These are phyloP conservation scores for Pichia sp. DNA, from an alignment of 1,139 yeast species.

Conservation along the genomic window DNA sequence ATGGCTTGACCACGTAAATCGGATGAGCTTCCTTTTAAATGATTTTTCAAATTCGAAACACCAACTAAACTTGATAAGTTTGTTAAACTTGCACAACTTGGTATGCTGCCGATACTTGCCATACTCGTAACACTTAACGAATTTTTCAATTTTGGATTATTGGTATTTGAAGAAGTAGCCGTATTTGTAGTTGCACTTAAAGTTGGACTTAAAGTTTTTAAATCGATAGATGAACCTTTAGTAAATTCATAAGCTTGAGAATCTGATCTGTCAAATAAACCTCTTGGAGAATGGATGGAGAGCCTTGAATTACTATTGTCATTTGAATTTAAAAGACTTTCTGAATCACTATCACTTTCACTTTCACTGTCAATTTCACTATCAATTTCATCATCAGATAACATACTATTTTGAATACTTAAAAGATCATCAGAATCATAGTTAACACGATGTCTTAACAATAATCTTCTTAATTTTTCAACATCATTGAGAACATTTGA, in stretches of 20 bases:
- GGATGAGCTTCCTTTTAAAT: conserved; percentile 15
- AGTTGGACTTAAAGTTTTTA: conserved; percentile 5
- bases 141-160: neutral
- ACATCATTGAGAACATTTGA: conserved; percentile 17
- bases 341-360: conserved; percentile 26
- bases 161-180: neutral
- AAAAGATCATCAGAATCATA: conserved; percentile 52
- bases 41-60: conserved; percentile 7
- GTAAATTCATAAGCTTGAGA: conserved; percentile 28
- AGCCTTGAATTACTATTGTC: conserved; percentile 25
- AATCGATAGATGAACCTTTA: conserved; percentile 7
- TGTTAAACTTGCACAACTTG: conserved; percentile 4
- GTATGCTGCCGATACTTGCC: conserved; percentile 5
- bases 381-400: neutral
- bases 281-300: conserved; percentile 7
- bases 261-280: conserved; percentile 22
- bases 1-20: conserved; percentile 13
- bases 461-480: conserved; percentile 14
- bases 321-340: conserved; percentile 12
- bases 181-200: neutral
- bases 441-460: conserved; percentile 17
- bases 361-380: conserved; percentile 10
- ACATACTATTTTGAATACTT: conserved; percentile 31
- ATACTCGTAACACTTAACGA: conserved; percentile 10
- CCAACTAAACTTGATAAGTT: conserved; percentile 6